Evolutionary conservation across 495 filamentous ascomycete genomes (phyloP).

Genomic region (Cenococcum geophilum): DNA sequence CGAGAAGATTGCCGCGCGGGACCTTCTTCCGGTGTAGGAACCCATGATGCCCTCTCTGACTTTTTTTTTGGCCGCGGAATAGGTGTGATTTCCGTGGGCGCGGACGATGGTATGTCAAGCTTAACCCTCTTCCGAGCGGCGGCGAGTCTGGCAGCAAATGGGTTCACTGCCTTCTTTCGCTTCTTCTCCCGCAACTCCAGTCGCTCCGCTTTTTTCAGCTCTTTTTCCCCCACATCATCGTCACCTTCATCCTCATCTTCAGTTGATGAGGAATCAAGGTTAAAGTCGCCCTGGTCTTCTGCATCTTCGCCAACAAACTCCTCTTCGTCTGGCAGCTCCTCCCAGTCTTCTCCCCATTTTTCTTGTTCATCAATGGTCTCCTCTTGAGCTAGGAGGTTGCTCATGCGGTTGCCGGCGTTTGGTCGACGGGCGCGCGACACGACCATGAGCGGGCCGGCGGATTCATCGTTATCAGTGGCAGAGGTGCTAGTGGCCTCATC

Average conservation of each 20-base stretch:
- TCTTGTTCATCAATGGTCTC: constrained; percentile 69
- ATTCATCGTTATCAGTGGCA: constrained; percentile 35
- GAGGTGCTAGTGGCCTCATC: constrained; percentile 13
- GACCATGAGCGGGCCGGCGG: constrained; percentile 65
- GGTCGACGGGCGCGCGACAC: constrained; percentile 71
- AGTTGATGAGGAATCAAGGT: constrained; percentile 72
- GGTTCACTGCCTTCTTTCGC: constrained; percentile 50
- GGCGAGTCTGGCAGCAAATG: constrained; percentile 47
- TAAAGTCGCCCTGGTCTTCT: constrained; percentile 64
- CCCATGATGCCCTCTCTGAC: constrained; percentile 83
- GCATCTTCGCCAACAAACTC: constrained; percentile 70
- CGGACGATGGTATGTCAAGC: constrained; percentile 48
- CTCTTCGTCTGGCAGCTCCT: constrained; percentile 59
- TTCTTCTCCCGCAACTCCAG: constrained; percentile 53
- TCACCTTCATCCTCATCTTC: constrained; percentile 68
- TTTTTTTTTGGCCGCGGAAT: constrained; percentile 79
- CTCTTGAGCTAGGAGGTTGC: constrained; percentile 56
- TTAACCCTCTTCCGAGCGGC: constrained; percentile 59
- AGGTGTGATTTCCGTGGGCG: constrained; percentile 47
- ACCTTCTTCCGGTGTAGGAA: constrained; percentile 70
- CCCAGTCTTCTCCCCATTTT: constrained; percentile 67
- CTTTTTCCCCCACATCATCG: constrained; percentile 48
- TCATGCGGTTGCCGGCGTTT: constrained; percentile 81
- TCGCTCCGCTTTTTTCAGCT: constrained; percentile 44
- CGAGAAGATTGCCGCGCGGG: constrained; percentile 79